phyloP scores from a whole-genome alignment of 139 green algal species.

The Chlorella sp. region DNA sequence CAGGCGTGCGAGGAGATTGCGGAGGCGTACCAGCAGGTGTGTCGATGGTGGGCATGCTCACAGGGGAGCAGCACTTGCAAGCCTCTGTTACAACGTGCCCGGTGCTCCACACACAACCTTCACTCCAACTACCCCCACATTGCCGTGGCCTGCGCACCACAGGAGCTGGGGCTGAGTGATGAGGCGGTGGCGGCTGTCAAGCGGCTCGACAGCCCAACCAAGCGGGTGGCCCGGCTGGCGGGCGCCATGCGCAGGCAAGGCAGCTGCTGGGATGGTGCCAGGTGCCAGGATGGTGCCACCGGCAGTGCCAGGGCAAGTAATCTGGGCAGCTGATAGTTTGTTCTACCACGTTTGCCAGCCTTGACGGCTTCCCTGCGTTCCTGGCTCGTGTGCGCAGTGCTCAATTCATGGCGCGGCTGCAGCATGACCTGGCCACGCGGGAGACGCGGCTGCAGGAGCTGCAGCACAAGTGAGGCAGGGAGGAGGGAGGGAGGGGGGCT shows the following conservation, averaged over 20 bases:
- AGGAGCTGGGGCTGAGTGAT: background rate
- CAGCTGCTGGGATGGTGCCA: too few relatives aligned
- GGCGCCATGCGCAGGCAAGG: constrained; percentile 7
- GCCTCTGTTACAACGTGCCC: too few relatives aligned
- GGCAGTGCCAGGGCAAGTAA: too few relatives aligned
- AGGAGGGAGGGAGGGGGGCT: background rate
- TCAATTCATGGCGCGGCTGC: constrained; percentile 69
- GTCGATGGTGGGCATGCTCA: too few relatives aligned
- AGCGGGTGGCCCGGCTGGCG: constrained; percentile 9
- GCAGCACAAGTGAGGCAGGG: constrained; percentile 45
- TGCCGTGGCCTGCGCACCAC: too few relatives aligned
- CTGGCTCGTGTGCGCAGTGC: constrained; percentile 21
- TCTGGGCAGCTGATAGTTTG: too few relatives aligned
- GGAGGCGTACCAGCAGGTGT: constrained; percentile 18
- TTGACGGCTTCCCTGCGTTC: background rate
- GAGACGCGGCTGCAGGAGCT: constrained; percentile 52
- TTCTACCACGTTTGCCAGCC: too few relatives aligned
- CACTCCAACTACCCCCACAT: too few relatives aligned
- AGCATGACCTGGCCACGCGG: constrained; percentile 46
- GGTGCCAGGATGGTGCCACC: too few relatives aligned
- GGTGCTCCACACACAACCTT: too few relatives aligned
- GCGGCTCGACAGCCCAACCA: background rate
- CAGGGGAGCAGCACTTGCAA: too few relatives aligned
- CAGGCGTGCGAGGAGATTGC: constrained; percentile 11
- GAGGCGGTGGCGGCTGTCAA: background rate